Base-by-base conservation (phyloP, 768 basidiomycete species). In the Podaxis sp. region DNA sequence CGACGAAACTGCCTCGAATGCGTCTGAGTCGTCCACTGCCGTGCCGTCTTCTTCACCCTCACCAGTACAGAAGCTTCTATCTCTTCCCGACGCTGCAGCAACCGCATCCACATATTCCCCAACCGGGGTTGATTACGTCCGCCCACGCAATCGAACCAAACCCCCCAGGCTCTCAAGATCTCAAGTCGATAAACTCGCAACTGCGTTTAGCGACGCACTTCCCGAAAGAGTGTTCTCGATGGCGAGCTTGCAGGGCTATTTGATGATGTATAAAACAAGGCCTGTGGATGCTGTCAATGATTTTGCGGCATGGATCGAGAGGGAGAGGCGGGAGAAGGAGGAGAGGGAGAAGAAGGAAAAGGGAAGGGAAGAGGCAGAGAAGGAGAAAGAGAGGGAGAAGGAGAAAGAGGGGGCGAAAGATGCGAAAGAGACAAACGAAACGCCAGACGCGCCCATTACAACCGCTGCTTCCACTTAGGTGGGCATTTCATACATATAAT, bases 191-290 rank as follows among this genome's bases (percentile, higher is more conserved):
- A 62, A 64, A 51, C 84, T 92, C 43, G 88, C 89, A 1, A 70
- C 71, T 11, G 72, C 72, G 33, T 93, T 93, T 68, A 79, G 83
- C 3, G 76, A 76, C 0, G 74, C 71, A 9, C 78, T 93, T 55
- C 81, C 80, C 1, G 79, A 82, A 52, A 73, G 77, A 24, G 75
- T 78, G 66, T 71, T 80, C 37, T 84, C 79, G 22, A 83, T 82
- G 81, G 83, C 80, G 19, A 71, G 71, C 47, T 72, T 83, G 55
- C 82, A 82, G 67, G 81, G 87, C 3, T 90, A 85, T 70, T 71
- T 93, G 63, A 89, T 93, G 87, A 73, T 75, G 25, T 83, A 88
- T 76, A 90, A 91, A 71, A 77, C 74, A 6, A 72, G 81, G 5
- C 89, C 90, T 0, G 71, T 75, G 63, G 81, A 80, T 13, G 90